Base-by-base conservation (phyloP, 208 protist species). In the Balamuthia mandrillaris region DNA sequence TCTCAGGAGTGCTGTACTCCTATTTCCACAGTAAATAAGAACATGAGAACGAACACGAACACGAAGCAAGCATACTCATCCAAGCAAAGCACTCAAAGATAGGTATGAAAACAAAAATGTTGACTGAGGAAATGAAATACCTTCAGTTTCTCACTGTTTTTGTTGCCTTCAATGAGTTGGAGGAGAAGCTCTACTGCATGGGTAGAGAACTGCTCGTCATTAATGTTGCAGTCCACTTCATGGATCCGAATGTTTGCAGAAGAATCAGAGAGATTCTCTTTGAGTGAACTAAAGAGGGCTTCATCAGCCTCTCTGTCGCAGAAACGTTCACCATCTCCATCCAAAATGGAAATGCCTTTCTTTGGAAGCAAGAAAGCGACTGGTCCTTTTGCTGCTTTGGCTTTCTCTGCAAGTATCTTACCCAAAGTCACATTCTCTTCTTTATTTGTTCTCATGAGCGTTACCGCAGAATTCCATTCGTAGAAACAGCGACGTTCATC, bases 251-350 rank as follows among this genome's bases (percentile, higher is more conserved):
- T 81, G 35, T 47, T 14, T 60, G 24, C 7, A 7, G 21, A 49
- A 12, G 47, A 75, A 75, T 41, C 24, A 75, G 24, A 9, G 18
- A 18, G n/a, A 75, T 24, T 29, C 16, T 56, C 68, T 44, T 78
- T 78, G 72, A 81, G 52, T 18, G 72, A 41, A 33, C 60, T 49
- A 61, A 81, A 81, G 7, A 81, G 72, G 44, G 72, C 72, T 31
- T 60, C 29, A 21, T 81, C 72, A n/a, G 72, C 72, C 51, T 81
- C 72, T 18, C 44, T 27, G 37, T 81, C 72, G 51, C 47, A 81
- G 29, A 81, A 81, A 31, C 29, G 18, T 16, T 49, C 72, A n/a
- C 72, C 72, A 21, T 81, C 72, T 16, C 45, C 72, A n/a, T 58
- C 72, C 72, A 81, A 58, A 21, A 81, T 56, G 16, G 72, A 81